Base-by-base conservation (phyloP, 2,329 filamentous ascomycete species). In the Diaporthe australafricana region DNA sequence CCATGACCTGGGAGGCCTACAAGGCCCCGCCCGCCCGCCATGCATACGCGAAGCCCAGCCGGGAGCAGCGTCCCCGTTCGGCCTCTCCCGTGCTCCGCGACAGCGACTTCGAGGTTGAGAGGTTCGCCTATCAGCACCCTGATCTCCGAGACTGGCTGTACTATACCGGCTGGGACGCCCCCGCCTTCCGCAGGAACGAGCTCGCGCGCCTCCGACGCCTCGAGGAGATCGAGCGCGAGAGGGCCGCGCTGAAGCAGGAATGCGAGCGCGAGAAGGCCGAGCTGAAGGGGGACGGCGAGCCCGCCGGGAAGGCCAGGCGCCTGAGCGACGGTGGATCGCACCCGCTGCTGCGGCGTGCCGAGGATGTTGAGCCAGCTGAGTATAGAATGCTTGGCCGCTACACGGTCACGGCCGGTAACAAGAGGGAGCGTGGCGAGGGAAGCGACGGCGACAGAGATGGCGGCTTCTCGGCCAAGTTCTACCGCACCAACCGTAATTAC, bases 121-220 rank as follows among this genome's bases (percentile, higher is more conserved):
- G 27, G 11, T 30, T 27, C 22, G 8, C 16, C 25, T 9, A 16
- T 5, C 20, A 14, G 17, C 14, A 57, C 38, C 48, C 40, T 17
- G 56, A 72, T 8, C 50, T 72, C 17, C 47, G 17, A 11, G 66
- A 72, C 48, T 68, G 69, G 63, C 55, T 71, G 8, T n/a, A 38
- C 16, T 57, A 42, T 14, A 57, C 62, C 12, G 52, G 68, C 20
- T 73, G 62, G 53, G n/a, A 63, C 60, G 17, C 30, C n/a, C 3
- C 9, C 22, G 20, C 42, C 9, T 68, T 16, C 32, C 72, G 69
- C 45, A 14, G 3, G 35, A 5, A n/a, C 4, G 47, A 68, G 17
- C 63, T 73, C 20, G n/a, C 22, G 27, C 32, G 53, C n/a, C 35
- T 53, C 14, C 72, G 63, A 20, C 71, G 60, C 2, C 20, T 68